Conservation (phyloP, 331 rosid species). For the Telfairia occidentalis region DNA sequence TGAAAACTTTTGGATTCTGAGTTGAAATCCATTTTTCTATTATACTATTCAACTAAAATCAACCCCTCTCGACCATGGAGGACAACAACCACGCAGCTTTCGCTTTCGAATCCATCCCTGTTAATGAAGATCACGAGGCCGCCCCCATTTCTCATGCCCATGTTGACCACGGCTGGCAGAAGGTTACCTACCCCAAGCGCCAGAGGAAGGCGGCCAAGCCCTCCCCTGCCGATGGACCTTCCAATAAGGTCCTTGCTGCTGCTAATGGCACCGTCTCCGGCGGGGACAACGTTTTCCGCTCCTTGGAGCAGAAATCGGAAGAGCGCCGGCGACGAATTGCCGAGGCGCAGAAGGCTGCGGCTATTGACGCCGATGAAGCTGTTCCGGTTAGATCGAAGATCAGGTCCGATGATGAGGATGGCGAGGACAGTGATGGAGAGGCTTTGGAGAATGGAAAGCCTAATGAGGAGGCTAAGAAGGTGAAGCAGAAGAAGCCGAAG, state of each 20-base stretch:
- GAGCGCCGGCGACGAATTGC: conserved; percentile 30
- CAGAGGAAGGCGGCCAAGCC: conserved; percentile 31
- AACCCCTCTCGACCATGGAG: conserved; percentile 35
- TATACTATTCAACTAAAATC: neutral
- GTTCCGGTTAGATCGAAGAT: conserved; percentile 30
- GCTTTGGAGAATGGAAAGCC: conserved; percentile 21
- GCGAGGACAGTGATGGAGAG: conserved; percentile 25
- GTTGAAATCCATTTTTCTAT: neutral
- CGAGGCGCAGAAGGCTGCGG: conserved; percentile 29
- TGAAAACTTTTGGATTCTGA: neutral
- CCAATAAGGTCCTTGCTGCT: conserved; percentile 21
- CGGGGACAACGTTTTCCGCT: conserved; percentile 28
- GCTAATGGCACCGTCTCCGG: conserved; percentile 27
- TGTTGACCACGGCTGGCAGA: conserved; percentile 45
- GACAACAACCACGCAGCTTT: conserved; percentile 41
- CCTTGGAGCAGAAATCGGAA: conserved; percentile 34
- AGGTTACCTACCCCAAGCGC: conserved; percentile 45
- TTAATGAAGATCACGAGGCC: conserved; percentile 28
- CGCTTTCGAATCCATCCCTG: conserved; percentile 28
- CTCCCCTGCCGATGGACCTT: conserved; percentile 19
- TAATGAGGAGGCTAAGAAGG: conserved; percentile 23
- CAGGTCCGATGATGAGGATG: conserved; percentile 33
- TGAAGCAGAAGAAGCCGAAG: conserved; percentile 33
- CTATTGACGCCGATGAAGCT: neutral
- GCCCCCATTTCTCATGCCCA: neutral